Evolutionary conservation across 768 basidiomycete genomes (phyloP), one percentile per base, ranked within the genome.

Genomic region (Mycena leptocephala): DNA sequence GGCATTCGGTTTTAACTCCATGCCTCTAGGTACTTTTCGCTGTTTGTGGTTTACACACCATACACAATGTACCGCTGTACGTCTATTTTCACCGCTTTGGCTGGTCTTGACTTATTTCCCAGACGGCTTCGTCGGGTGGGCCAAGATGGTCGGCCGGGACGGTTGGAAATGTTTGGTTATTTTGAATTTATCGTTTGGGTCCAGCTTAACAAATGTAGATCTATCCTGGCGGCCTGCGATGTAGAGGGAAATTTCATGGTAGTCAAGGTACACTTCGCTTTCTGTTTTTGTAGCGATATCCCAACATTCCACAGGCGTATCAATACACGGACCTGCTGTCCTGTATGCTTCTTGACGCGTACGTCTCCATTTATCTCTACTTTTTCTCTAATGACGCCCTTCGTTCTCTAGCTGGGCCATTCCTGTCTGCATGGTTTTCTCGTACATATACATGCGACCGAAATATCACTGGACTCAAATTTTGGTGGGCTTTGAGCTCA

Each of bases 271-370:
- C 43, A 82, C 24, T 32, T 37, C 59, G 37, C 35, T 48, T 48
- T 26, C 32, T 18, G 22, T 39, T 28, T 39, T 62, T 61, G 37
- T 30, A 22, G 28, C n/a, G 18, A 5, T 3, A 5, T 22, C n/a
- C 6, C 41, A 22, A 64, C 70, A 46, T 69, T 16, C 24, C 43
- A 26, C 69, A 94, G 92, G 95, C 96, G 22, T 96, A 94, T 82
- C 90, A 95, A 86, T 96, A 95, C 86, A 97, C 96, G 39, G 95
- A 95, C 78, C 86, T 97, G 4, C 86, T 97, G 58, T 97, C 96
- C 1, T 96, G 95, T 84, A 96, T 96, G 95, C 90, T 97, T n/a
- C 92, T 97, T 59, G 95, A 97, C 80, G 95, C 96, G 92, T 95
- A 82, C 75, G 24, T 32, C 41, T 16, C 22, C 58, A n/a, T 26